phyloP scores from a whole-genome alignment of 202 grass and related monocot genomes.

The Dendrocalamus latiflorus region DNA sequence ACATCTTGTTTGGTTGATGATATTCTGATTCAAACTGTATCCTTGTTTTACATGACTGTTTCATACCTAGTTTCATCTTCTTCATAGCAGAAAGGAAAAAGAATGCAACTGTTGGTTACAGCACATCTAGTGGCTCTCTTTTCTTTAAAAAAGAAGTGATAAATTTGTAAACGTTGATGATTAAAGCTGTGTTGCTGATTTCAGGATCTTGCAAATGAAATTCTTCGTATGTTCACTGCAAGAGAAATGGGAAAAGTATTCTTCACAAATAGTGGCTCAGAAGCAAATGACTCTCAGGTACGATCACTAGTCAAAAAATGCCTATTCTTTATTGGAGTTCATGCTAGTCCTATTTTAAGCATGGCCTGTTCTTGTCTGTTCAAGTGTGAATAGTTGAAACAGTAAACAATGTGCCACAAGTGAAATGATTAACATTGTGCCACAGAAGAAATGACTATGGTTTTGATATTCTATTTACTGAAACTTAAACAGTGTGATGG shows the following conservation, averaged over 20 bases:
- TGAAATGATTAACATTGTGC: too few relatives aligned
- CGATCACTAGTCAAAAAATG: not conserved
- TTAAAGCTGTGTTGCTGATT: not conserved
- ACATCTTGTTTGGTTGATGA: not conserved
- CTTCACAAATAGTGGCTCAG: conserved; percentile 93
- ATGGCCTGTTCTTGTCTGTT: not conserved
- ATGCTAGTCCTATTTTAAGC: not conserved
- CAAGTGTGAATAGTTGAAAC: not conserved
- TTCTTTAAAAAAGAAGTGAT: not conserved
- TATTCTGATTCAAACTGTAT: not conserved
- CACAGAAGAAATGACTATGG: not conserved
- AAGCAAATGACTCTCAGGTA: conserved; percentile 99
- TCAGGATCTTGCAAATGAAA: conserved; percentile 90
- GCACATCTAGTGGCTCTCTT: not conserved
- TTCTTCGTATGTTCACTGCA: conserved; percentile 69
- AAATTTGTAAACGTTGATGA: not conserved
- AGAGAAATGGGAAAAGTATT: conserved; percentile 96
- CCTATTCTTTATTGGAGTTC: not conserved
- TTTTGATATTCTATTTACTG: conserved; percentile 12
- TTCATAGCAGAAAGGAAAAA: not conserved
- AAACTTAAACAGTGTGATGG: not conserved
- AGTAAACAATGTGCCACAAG: too few relatives aligned
- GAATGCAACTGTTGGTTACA: not conserved
- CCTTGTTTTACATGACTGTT: not conserved
- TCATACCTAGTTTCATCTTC: not conserved